phyloP scores from a whole-genome alignment of 768 basidiomycete species.

The Amanita brunnescens region DNA sequence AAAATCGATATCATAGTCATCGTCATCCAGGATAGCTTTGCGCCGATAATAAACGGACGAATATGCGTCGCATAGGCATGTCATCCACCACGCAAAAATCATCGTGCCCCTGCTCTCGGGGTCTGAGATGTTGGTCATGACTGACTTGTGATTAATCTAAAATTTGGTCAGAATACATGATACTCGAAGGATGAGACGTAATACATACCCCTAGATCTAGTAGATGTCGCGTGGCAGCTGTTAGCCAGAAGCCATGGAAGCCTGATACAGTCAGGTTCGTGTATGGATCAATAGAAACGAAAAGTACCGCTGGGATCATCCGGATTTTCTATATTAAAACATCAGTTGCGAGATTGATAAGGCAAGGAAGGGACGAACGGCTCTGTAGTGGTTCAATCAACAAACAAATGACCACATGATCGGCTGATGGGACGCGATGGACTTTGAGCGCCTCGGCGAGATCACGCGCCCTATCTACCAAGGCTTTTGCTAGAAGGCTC shows the following conservation, averaged over 20 bases:
- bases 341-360: conserved; percentile 9
- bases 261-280: conserved; percentile 35
- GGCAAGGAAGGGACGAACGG: conserved; percentile 48
- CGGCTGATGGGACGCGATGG: conserved; percentile 67
- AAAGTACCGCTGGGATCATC: conserved; percentile 58
- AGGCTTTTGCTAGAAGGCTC: conserved; percentile 66
- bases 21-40: conserved; percentile 80
- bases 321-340: conserved; percentile 48
- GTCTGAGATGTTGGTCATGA: conserved; percentile 64
- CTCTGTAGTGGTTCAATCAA: conserved; percentile 80
- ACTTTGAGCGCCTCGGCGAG: conserved; percentile 83
- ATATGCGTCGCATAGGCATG: conserved; percentile 78
- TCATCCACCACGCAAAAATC: conserved; percentile 94
- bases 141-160: conserved; percentile 80
- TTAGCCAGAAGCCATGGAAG: conserved; percentile 81
- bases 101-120: conserved; percentile 72
- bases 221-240: conserved; percentile 68
- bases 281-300: conserved; percentile 8
- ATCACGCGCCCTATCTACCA: conserved; percentile 77
- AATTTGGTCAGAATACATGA: conserved; percentile 7
- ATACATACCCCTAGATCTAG: conserved; percentile 60
- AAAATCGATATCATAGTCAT: conserved; percentile 86
- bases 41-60: conserved; percentile 76
- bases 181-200: conserved; percentile 9
- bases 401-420: conserved; percentile 77